Conservation (phyloP, 805 yeast genomes). For the Pichia cephalocereana region DNA sequence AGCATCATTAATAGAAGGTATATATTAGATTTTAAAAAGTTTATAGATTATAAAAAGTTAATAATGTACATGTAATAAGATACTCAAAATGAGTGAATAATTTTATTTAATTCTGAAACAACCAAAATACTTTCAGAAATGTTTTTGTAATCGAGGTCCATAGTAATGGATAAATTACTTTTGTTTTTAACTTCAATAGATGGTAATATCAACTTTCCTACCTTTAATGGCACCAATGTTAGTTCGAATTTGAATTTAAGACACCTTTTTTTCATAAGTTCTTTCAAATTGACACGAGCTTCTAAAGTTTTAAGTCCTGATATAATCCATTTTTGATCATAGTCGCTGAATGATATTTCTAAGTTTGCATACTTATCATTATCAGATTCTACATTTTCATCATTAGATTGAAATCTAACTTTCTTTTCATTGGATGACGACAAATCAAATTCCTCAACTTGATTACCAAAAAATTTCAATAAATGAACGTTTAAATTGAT, state of each 20-base stretch:
- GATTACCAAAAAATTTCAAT: constrained; percentile 8
- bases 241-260: constrained; percentile 27
- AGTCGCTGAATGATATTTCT: constrained; percentile 19
- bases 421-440: constrained; percentile 17
- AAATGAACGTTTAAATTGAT: constrained; percentile 29
- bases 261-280: constrained; percentile 6
- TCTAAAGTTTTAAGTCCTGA: constrained; percentile 58
- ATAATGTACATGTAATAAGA: no score
- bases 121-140: constrained; percentile 62
- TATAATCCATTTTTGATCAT: constrained; percentile 65
- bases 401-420: constrained; percentile 18
- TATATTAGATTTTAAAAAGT: constrained; percentile 11
- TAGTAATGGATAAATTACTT: constrained; percentile 28
- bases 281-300: constrained; percentile 21
- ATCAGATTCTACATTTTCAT: constrained; percentile 3
- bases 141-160: constrained; percentile 60
- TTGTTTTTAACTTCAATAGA: constrained; percentile 36
- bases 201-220: constrained; percentile 68
- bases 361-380: constrained; percentile 10
- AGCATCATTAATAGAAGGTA: constrained; percentile 36
- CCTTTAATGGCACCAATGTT: constrained; percentile 60
- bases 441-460: constrained; percentile 2
- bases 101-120: constrained; percentile 57
- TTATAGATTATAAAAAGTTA: neutral
- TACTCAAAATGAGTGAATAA: constrained; percentile 47